Base-by-base conservation (phyloP, 2,329 filamentous ascomycete species). In the Colletotrichum liriopes region DNA sequence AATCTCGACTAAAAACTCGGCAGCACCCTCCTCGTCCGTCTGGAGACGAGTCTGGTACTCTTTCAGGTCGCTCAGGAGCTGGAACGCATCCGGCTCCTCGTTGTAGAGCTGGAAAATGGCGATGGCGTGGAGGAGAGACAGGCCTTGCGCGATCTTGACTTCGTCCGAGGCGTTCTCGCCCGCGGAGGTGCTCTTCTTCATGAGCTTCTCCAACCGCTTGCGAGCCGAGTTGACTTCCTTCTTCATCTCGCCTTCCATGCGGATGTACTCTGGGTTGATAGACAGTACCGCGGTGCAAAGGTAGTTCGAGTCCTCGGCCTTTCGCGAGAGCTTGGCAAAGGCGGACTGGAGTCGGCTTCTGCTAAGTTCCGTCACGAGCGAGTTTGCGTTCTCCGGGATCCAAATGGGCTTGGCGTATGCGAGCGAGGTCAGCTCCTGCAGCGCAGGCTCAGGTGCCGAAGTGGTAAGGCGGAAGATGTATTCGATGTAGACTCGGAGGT, bases 21-120 rank as follows among this genome's bases (percentile, higher is more conserved):
- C 89, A 1, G 84, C 82, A 76, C 90, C 85, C 49, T 89, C 82
- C 74, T 90, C 86, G 0, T 83, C 82, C 62, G 87, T 84, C 75
- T 91, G 88, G 61, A 93, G 86, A 77, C 91, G 91, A 54, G 93
- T 87, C 71, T 92, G 93, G 80, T 93, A 95, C 71, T 92, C 86
- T 75, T 93, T 89, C n/a, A 98, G 86, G 76, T 98, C 96, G 65
- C 93, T 90, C 11, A 98, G 85, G 73, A 96, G 92, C 60, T 93
- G 91, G 29, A 98, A 89, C 0, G 95, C 94, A 78, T 98, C 96
- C 0, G 93, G 87, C 71, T 98, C 95, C 32, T 94, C 94, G 77
- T 96, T 95, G 83, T 98, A 98, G 11, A 98, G 88, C 80, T 98
- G 94, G 67, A 98, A 87, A 18, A 98, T 89, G 0, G 94, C 93